Conservation (phyloP, 345 rosid species). For the Moricandia arvensis region DNA sequence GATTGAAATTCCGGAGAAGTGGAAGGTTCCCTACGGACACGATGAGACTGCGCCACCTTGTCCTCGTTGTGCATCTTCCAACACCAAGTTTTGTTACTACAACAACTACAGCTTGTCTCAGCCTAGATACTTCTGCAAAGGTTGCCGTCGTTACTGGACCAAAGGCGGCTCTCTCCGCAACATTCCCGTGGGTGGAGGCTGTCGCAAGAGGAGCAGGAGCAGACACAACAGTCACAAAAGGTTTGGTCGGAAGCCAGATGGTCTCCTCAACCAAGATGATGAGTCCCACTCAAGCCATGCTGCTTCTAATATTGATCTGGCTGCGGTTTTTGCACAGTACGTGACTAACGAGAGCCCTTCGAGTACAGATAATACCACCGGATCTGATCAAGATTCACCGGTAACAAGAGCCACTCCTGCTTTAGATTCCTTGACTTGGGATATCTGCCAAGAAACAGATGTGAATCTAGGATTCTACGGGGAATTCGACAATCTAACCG, state of each 20-base stretch:
- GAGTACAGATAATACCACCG: constrained; percentile 26
- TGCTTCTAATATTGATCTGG: constrained; percentile 54
- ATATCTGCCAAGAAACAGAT: constrained; percentile 32
- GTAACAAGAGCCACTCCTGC: constrained; percentile 19
- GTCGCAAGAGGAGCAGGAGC: constrained; percentile 64
- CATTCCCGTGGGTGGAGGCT: constrained; percentile 85
- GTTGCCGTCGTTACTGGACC: constrained; percentile 86
- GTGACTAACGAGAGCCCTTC: constrained; percentile 45
- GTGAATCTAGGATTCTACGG: constrained; percentile 21
- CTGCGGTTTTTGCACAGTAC: constrained; percentile 69
- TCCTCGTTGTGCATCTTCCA: constrained; percentile 84
- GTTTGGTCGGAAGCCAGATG: constrained; percentile 34
- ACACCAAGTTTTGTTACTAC: constrained; percentile 92
- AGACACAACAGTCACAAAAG: constrained; percentile 41
- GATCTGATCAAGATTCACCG: constrained; percentile 37
- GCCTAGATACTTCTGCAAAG: constrained; percentile 85
- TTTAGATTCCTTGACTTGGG: constrained; percentile 35
- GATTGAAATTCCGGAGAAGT: constrained; percentile 28
- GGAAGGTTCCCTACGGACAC: constrained; percentile 41
- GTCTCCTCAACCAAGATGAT: constrained; percentile 20
- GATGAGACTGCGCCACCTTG: constrained; percentile 63
- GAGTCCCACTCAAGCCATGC: constrained; percentile 13
- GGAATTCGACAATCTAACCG: constrained; percentile 11
- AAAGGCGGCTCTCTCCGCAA: constrained; percentile 85
- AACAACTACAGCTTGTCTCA: constrained; percentile 91